phyloP scores from a whole-genome alignment of 2,329 filamentous ascomycete species.

The Whalleya microplaca region DNA sequence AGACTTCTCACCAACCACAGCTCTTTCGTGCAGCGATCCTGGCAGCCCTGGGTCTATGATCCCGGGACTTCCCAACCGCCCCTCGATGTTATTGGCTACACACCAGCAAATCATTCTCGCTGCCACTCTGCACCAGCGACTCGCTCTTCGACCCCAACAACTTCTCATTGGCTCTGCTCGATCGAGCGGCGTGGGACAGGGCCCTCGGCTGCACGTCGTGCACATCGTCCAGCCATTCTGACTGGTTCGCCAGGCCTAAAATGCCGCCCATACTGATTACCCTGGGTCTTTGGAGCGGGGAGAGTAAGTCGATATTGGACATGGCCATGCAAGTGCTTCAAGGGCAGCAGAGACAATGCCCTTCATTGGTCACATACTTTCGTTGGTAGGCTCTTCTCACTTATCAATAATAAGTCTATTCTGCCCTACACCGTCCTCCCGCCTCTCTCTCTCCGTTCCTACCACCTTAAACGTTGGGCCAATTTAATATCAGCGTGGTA shows the following conservation, averaged over 20 bases:
- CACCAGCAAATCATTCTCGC: slow-evolving; percentile 33
- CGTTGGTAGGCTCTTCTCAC: slow-evolving; percentile 4
- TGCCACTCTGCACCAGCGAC: slow-evolving; percentile 33
- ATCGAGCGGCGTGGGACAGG: slow-evolving; percentile 22
- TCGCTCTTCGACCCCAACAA: slow-evolving; percentile 29
- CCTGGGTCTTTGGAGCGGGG: slow-evolving; percentile 28
- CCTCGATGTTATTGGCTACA: slow-evolving; percentile 32
- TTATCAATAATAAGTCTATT: slow-evolving; percentile 21
- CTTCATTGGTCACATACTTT: slow-evolving; percentile 1
- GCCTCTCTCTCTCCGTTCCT: not conserved
- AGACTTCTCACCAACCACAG: slow-evolving; percentile 19
- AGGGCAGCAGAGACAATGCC: slow-evolving; percentile 5
- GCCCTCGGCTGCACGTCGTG: slow-evolving; percentile 32
- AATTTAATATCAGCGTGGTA: not conserved
- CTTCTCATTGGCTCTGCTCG: slow-evolving; percentile 33
- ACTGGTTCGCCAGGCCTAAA: slow-evolving; percentile 34
- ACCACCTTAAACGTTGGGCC: not conserved
- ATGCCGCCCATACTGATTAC: slow-evolving; percentile 34
- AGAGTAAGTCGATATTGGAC: slow-evolving; percentile 28
- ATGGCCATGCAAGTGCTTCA: slow-evolving; percentile 26
- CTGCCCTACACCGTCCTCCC: slow-evolving; percentile 18
- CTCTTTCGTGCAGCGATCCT: slow-evolving; percentile 3
- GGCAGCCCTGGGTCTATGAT: slow-evolving; percentile 19
- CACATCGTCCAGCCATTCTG: slow-evolving; percentile 34
- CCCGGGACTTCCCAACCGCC: slow-evolving; percentile 16